Evolutionary conservation across 768 basidiomycete genomes (phyloP).

Genomic region (Gymnopilus junonius): DNA sequence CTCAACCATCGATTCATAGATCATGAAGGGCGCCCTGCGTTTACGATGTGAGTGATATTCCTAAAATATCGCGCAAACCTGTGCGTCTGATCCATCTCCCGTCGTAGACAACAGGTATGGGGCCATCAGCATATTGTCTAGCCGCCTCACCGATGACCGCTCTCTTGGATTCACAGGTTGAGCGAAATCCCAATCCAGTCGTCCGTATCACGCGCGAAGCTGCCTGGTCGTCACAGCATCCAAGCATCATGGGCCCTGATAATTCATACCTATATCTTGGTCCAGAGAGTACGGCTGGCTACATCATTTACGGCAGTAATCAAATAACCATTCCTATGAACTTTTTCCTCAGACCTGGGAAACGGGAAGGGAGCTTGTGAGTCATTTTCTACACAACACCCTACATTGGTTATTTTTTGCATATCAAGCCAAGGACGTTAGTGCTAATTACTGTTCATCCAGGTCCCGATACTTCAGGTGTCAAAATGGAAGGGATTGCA

Average conservation of each 20-base stretch:
- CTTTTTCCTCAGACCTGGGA: conserved; percentile 54
- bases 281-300: conserved; percentile 61
- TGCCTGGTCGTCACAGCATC: conserved; percentile 69
- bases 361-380: conserved; percentile 65
- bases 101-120: conserved; percentile 18
- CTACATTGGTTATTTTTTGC: background rate
- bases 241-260: conserved; percentile 79
- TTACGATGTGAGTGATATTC: conserved; percentile 60
- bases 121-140: background rate
- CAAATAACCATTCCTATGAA: conserved; percentile 58
- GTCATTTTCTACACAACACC: conserved; percentile 30
- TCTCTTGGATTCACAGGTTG: conserved; percentile 45
- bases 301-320: conserved; percentile 72
- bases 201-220: conserved; percentile 68
- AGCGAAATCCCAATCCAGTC: conserved; percentile 61
- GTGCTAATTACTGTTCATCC: conserved; percentile 3
- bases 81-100: background rate
- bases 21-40: conserved; percentile 63
- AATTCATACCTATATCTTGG: conserved; percentile 80
- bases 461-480: conserved; percentile 80
- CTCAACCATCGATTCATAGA: conserved; percentile 68
- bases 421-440: background rate
- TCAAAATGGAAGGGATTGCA: conserved; percentile 70
- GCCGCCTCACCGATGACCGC: conserved; percentile 15
- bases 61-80: background rate